Percentiles rank a stretch among this genome's conserved stretches.
Evolutionary conservation across 2,329 filamentous ascomycete species (phyloP).

Genomic region (Albophoma yamanashiensis): DNA sequence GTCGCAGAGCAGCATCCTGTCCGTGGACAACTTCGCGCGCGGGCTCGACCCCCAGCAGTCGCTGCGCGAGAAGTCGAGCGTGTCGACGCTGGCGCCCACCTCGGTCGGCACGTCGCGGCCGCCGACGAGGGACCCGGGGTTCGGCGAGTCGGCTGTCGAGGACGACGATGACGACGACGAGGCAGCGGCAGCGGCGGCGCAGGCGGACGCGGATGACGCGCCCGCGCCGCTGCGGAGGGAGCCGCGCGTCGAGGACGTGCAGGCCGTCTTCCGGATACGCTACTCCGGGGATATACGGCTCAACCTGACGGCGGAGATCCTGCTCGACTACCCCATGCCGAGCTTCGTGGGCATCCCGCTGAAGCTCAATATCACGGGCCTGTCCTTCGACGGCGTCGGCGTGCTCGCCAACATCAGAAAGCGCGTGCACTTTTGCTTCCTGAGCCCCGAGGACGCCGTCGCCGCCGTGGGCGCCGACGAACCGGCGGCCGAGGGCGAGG

Average conservation of each 20-base stretch:
- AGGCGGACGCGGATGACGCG: slow-evolving; percentile 5
- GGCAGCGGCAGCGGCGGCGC: no score
- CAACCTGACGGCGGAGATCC: slow-evolving; percentile 84
- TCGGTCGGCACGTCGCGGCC: slow-evolving; percentile 43
- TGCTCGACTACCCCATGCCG: slow-evolving; percentile 96
- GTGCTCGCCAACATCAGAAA: slow-evolving; percentile 86
- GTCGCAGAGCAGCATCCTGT: slow-evolving; percentile 35
- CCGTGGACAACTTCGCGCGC: slow-evolving; percentile 28
- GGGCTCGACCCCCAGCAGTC: slow-evolving; percentile 24
- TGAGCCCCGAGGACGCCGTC: slow-evolving; percentile 83
- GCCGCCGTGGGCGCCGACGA: slow-evolving; percentile 51
- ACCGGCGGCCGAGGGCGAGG: slow-evolving; percentile 12
- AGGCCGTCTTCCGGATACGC: slow-evolving; percentile 82
- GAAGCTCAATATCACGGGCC: slow-evolving; percentile 85
- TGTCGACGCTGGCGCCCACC: slow-evolving; percentile 50
- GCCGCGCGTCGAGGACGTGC: slow-evolving; percentile 73
- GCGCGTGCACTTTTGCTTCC: slow-evolving; percentile 84
- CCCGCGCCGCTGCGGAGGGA: slow-evolving; percentile 37
- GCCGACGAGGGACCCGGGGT: slow-evolving; percentile 41
- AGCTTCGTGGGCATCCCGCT: slow-evolving; percentile 94
- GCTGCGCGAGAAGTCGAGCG: slow-evolving; percentile 49
- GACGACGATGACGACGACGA: slow-evolving; percentile 22
- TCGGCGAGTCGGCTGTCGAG: slow-evolving; percentile 25
- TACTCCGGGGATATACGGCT: slow-evolving; percentile 84
- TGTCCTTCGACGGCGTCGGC: slow-evolving; percentile 91